These are phyloP conservation scores for Lentinula sp. DNA, from an alignment of 768 basidiomycete species.

Conservation along the genomic window DNA sequence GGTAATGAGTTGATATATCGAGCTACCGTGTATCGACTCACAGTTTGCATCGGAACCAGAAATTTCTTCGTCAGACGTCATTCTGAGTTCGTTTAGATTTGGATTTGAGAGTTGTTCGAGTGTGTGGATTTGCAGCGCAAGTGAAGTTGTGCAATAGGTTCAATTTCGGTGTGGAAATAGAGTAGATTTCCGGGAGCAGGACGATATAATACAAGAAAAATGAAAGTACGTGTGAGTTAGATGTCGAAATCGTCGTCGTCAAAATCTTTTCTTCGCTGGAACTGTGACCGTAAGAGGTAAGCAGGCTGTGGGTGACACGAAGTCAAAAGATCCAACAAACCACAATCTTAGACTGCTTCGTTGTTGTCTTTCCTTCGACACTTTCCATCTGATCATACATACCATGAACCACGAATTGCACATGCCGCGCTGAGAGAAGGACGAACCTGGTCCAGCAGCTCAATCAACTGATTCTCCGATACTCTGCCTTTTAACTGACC, in stretches of 20 bases:
- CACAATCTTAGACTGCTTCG: conserved; percentile 56
- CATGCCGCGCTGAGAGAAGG: not conserved
- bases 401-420: not conserved
- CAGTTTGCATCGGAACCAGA: not conserved
- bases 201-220: not conserved
- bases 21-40: not conserved
- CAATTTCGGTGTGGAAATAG: not conserved
- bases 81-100: not conserved
- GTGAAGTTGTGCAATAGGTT: not conserved
- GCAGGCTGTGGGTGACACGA: not conserved
- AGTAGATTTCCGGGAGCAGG: not conserved
- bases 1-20: not conserved
- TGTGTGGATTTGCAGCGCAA: not conserved
- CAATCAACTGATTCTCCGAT: conserved; percentile 77
- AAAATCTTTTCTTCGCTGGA: conserved; percentile 58
- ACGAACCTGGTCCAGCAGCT: conserved; percentile 78
- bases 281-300: conserved; percentile 26
- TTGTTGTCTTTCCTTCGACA: conserved; percentile 38
- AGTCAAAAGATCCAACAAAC: conserved; percentile 21
- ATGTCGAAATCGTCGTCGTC: conserved; percentile 69
- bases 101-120: not conserved
- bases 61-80: not conserved
- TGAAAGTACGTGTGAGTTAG: conserved; percentile 13
- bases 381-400: conserved; percentile 42
- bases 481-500: conserved; percentile 77